These are phyloP conservation scores for Nigrospora sphaerica DNA, from an alignment of 2,329 filamentous ascomycete genomes.

Conservation along the genomic window DNA sequence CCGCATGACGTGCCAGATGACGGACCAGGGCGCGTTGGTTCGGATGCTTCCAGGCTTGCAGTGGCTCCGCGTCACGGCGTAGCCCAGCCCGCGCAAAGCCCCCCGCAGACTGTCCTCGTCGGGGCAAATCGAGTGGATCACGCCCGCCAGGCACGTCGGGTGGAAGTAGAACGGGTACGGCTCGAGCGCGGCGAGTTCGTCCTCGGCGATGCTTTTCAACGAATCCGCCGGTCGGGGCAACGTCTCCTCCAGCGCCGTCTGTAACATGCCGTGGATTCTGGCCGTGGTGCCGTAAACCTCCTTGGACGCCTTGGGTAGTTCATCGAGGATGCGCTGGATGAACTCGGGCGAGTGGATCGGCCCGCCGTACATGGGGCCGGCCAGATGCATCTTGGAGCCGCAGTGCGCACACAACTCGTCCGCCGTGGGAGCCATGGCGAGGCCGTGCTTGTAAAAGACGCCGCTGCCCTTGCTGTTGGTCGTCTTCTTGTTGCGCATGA, in stretches of 20 bases:
- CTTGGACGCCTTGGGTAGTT: conserved; percentile 59
- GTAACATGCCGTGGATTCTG: conserved; percentile 86
- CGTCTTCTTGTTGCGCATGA: conserved; percentile 62
- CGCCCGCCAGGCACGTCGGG: conserved; percentile 65
- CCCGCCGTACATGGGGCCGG: conserved; percentile 92
- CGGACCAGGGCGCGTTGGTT: conserved; percentile 84
- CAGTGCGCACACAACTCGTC: conserved; percentile 73
- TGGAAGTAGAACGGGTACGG: conserved; percentile 81
- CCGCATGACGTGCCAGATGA: conserved; percentile 88
- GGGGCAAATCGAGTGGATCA: conserved; percentile 73
- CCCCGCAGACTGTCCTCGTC: conserved; percentile 74
- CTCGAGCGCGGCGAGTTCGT: conserved; percentile 59
- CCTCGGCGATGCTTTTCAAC: conserved; percentile 19
- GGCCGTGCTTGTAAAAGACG: conserved; percentile 70
- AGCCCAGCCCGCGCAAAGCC: conserved; percentile 74
- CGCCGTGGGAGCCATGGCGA: conserved; percentile 63
- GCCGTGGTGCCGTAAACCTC: conserved; percentile 71
- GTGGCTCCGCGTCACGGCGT: conserved; percentile 77
- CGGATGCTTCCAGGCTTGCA: conserved; percentile 86
- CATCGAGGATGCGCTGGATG: conserved; percentile 68
- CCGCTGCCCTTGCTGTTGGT: conserved; percentile 64
- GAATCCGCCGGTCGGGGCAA: conserved; percentile 22
- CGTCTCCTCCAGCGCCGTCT: conserved; percentile 75
- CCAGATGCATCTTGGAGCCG: conserved; percentile 76
- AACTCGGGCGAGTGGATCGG: conserved; percentile 81